These are phyloP conservation scores for Arthrinium puccinioides DNA, from an alignment of 2,329 filamentous ascomycete species.

Conservation along the genomic window DNA sequence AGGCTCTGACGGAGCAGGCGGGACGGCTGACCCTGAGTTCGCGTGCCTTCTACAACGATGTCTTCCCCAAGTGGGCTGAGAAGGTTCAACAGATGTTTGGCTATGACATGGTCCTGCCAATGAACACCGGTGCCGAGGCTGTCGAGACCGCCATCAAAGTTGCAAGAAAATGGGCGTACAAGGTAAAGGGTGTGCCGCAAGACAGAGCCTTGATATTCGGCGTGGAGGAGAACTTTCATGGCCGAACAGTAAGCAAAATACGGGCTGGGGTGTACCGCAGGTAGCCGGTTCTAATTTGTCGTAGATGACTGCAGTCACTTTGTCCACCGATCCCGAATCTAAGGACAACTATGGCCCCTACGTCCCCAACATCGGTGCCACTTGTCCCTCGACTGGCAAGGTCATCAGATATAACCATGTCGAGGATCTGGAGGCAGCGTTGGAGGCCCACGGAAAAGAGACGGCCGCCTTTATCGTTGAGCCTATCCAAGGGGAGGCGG, in stretches of 20 bases:
- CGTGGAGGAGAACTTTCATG: conserved; percentile 91
- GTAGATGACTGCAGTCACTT: conserved; percentile 87
- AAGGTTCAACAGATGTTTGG: conserved; percentile 85
- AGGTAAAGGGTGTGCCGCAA: conserved; percentile 82
- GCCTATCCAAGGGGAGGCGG: conserved; percentile 95
- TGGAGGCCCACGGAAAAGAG: conserved; percentile 75
- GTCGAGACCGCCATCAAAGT: conserved; percentile 96
- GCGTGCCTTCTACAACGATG: conserved; percentile 95
- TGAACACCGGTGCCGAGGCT: conserved; percentile 96
- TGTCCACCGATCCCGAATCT: conserved; percentile 93
- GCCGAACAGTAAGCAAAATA: conserved; percentile 65
- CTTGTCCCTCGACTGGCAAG: conserved; percentile 67
- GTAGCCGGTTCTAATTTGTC: neutral
- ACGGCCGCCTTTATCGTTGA: conserved; percentile 92
- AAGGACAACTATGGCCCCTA: conserved; percentile 96
- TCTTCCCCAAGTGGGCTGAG: conserved; percentile 92
- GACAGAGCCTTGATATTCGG: conserved; percentile 80
- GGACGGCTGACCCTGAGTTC: conserved; percentile 85
- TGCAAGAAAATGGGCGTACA: conserved; percentile 96
- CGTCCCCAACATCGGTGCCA: conserved; percentile 77
- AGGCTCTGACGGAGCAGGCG: conserved; percentile 83
- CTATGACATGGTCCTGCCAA: conserved; percentile 95
- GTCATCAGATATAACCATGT: conserved; percentile 83
- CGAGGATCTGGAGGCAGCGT: conserved; percentile 67
- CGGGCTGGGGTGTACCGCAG: neutral